Evolutionary conservation across 306 rosid species (phyloP), one percentile per base, ranked within the genome.

Genomic region (Sesbania bispinosa): DNA sequence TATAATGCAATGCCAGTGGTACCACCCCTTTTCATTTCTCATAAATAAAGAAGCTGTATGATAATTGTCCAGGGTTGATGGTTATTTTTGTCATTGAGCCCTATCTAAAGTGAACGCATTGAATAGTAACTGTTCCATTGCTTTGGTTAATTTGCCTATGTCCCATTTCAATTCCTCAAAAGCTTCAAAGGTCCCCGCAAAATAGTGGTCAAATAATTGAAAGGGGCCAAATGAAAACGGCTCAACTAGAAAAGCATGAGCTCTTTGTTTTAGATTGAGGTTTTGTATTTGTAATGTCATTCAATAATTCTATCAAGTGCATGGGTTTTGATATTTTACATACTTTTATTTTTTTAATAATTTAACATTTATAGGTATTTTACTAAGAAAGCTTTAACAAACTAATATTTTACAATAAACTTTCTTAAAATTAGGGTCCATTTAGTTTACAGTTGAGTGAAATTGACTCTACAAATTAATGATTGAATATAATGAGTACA

Each of bases 181-280:
- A 79, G 81, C 73, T 35, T 60, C 83, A 55, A 65, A 45, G 77
- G 69, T 61, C 32, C 77, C 73, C 46, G n/a, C 10, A 19, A 16
- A 65, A 60, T 19, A 60, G 71, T 57, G 32, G 62, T 81, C 79
- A 81, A 68, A 74, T 78, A 62, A 64, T 63, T 75, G 73, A 20
- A 81, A 46, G 42, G 43, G 32, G 60, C 78, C 74, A 54, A 23
- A 69, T 19, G 81, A 69, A 75, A 81, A 71, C 43, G 76, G 59
- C 68, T 26, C 41, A 30, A 54, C 53, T 43, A 48, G 26, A 27
- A 73, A 59, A 79, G 83, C 48, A 39, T 67, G 23, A 2, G 13
- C 9, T 58, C 52, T 29, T 23, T 39, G 1, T 76, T 19, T 19
- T 14, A 6, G 29, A 57, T 42, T 63, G 15, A 32, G 32, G 66